Conservation (phyloP, 2,329 filamentous ascomycete genomes). For the Ceratocystis huliohia region DNA sequence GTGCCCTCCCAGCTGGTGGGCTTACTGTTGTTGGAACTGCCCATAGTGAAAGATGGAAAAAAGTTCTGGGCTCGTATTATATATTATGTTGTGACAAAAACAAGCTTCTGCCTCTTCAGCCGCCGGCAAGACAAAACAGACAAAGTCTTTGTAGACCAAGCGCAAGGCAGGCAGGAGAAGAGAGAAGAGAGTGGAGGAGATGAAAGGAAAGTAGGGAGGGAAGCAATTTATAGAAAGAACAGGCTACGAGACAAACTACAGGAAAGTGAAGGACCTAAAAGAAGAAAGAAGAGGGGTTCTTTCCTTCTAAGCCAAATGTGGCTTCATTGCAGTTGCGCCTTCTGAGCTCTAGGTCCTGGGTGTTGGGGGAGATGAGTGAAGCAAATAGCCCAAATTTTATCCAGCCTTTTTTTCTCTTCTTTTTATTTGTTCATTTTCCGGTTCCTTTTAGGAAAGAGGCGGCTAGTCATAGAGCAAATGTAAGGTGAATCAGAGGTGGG, state of each 20-base stretch:
- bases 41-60: neutral
- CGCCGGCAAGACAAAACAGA: neutral
- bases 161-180: neutral
- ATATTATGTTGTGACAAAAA: neutral
- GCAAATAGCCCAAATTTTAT: neutral
- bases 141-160: neutral
- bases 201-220: neutral
- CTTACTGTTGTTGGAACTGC: neutral
- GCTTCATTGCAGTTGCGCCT: neutral
- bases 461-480: neutral
- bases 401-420: neutral
- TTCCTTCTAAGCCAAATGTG: neutral
- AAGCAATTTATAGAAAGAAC: neutral
- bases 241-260: neutral
- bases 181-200: neutral
- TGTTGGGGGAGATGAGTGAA: neutral
- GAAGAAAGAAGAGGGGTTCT: conserved; percentile 1
- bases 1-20: conserved; percentile 10
- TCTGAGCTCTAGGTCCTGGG: neutral
- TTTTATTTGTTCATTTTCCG: neutral
- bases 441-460: neutral
- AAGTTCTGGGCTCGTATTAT: neutral
- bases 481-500: neutral
- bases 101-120: neutral
- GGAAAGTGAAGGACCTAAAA: neutral